Evolutionary conservation across 305 asterid species (phyloP).

Genomic region (Plantago rigida): DNA sequence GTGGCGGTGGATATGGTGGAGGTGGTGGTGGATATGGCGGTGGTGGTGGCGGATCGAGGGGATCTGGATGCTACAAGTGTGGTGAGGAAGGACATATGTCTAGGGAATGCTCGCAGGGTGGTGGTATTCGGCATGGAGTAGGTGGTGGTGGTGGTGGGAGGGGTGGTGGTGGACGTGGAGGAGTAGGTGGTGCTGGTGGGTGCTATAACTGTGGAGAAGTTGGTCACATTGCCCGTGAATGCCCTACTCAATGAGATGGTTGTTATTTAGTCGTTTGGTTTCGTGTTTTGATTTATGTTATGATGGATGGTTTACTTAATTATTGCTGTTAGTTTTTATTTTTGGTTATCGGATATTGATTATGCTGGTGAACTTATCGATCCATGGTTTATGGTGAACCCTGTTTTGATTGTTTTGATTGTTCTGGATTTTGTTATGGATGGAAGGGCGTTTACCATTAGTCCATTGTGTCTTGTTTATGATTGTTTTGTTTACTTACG

Average conservation of each 20-base stretch:
- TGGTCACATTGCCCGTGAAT: neutral
- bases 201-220: slow-evolving; percentile 4
- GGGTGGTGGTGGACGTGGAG: slow-evolving; percentile 15
- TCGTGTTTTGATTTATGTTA: neutral
- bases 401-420: too few relatives aligned
- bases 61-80: slow-evolving; percentile 33
- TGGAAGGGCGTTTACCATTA: too few relatives aligned
- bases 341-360: too few relatives aligned
- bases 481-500: too few relatives aligned
- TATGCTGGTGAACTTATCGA: too few relatives aligned
- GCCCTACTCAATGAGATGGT: neutral
- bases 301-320: too few relatives aligned
- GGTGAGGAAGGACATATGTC: slow-evolving; percentile 37
- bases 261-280: neutral
- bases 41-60: slow-evolving; percentile 13
- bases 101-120: slow-evolving; percentile 28
- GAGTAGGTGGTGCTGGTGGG: slow-evolving; percentile 21
- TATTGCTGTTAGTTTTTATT: too few relatives aligned
- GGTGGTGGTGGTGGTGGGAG: slow-evolving; percentile 18
- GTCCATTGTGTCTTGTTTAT: too few relatives aligned
- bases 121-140: slow-evolving; percentile 11
- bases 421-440: too few relatives aligned
- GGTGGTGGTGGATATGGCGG: slow-evolving; percentile 17
- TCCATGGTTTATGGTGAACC: too few relatives aligned
- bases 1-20: slow-evolving; percentile 23